Conservation (phyloP, 2,329 filamentous ascomycete genomes). For the Blastomyces gilchristii region DNA sequence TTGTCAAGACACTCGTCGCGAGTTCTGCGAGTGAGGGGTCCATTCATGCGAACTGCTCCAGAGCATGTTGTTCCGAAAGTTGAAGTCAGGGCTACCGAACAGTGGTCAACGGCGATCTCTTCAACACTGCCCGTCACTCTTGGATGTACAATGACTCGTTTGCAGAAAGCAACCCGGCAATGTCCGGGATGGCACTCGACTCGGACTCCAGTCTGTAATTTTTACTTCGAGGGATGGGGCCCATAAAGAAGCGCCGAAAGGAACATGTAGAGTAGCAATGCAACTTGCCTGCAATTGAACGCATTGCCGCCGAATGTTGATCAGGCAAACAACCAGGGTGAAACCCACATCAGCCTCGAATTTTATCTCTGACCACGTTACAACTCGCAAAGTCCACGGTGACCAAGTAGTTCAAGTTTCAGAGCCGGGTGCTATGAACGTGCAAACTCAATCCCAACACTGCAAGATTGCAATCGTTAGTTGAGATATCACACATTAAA, state of each 20-base stretch:
- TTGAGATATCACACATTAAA: not conserved
- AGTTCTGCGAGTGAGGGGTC: slow-evolving; percentile 2
- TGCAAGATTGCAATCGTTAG: not conserved
- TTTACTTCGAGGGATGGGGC: not conserved
- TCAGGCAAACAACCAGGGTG: not conserved
- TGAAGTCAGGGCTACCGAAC: not conserved
- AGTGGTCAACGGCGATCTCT: not conserved
- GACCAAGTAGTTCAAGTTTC: not conserved
- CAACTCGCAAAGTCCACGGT: not conserved
- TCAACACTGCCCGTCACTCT: not conserved
- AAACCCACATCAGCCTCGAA: not conserved
- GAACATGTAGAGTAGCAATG: not conserved
- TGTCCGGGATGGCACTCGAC: not conserved
- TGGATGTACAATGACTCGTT: not conserved
- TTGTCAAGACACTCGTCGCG: not conserved
- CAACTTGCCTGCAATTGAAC: not conserved
- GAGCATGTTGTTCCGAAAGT: not conserved
- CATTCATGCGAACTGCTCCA: not conserved
- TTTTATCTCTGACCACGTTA: not conserved
- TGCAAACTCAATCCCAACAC: not conserved
- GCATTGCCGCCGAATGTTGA: not conserved
- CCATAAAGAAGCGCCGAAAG: not conserved
- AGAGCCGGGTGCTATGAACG: not conserved
- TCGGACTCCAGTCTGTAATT: not conserved
- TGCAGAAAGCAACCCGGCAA: not conserved